Evolutionary conservation across 1,284 basidiomycete genomes (phyloP), one percentile per base, ranked within the genome.

Genomic region (Heliocybe sulcata): DNA sequence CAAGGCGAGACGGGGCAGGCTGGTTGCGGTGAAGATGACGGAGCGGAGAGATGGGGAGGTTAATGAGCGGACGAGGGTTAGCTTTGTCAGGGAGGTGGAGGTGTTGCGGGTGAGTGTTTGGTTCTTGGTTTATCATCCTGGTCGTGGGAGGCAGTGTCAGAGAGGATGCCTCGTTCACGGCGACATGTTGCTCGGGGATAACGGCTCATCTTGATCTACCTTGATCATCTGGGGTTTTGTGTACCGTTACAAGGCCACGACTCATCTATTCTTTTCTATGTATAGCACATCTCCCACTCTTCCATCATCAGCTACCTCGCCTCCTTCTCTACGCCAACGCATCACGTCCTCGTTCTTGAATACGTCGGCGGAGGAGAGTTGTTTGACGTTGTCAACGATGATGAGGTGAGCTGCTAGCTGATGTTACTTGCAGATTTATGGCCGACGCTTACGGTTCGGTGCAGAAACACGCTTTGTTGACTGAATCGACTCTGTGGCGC

Each of bases 21-120:
- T 90, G 1, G 91, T 93, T 6, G 92, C 93, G 6, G 83, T 95
- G 64, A 95, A 95, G 76, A 81, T 94, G 76, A 88, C 93, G 23
- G 80, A 85, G 52, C 74, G 84, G 33, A 72, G 76, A 38, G 61
- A 75, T 23, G 83, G 77, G 60, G 73, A 76, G 42, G 69, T 70
- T 52, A 81, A 84, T 62, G 77, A 92, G 58, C 74, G 91, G 52
- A 91, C 91, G 58, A 72, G 87, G 29, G 91, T 94, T 55, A 87
- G 86, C 58, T 94, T 94, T 66, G 80, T 93, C 45, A 77, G 92
- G 25, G 92, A 95, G 69, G 92, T 93, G 11, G 91, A 94, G 64
- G 87, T 96, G 11, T 73, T 96, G 38, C 81, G 87, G 67, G 85
- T 87, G 65, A 67, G 79, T 54, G 35, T 52, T 27, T 53, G 57